phyloP scores from a whole-genome alignment of 768 basidiomycete species.

The Piloderma croceum region DNA sequence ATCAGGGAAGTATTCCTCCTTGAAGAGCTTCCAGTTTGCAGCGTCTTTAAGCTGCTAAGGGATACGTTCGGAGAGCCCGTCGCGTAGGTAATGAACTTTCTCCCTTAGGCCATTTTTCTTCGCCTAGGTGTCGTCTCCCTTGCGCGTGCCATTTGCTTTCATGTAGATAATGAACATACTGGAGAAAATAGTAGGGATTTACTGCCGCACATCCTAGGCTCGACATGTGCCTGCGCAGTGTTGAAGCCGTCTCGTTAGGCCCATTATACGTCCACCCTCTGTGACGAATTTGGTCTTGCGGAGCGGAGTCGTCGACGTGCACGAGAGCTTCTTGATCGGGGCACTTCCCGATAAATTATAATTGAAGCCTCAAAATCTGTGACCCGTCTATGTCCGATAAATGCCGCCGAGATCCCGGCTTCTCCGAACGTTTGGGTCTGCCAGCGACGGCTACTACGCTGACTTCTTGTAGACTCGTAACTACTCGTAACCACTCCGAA shows the following conservation, averaged over 20 bases:
- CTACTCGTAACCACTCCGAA: no score
- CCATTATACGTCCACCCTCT: constrained; percentile 28
- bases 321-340: constrained; percentile 59
- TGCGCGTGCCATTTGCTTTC: constrained; percentile 32
- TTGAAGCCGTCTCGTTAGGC: constrained; percentile 11
- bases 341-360: no score
- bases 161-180: no score
- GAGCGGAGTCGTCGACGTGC: constrained; percentile 65
- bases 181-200: no score
- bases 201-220: no score
- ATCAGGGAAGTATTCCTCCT: constrained; percentile 83
- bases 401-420: no score
- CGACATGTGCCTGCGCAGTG: neutral
- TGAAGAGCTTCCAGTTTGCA: constrained; percentile 56
- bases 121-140: constrained; percentile 32
- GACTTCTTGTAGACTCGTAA: no score
- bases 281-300: constrained; percentile 61
- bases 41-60: constrained; percentile 64
- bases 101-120: constrained; percentile 31
- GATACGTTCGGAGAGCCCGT: constrained; percentile 47
- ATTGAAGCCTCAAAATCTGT: no score
- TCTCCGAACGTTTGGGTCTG: no score
- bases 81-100: constrained; percentile 28
- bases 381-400: no score
- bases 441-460: no score